Conservation (phyloP, 2,329 filamentous ascomycete genomes). For the Hypoxylon sp. region DNA sequence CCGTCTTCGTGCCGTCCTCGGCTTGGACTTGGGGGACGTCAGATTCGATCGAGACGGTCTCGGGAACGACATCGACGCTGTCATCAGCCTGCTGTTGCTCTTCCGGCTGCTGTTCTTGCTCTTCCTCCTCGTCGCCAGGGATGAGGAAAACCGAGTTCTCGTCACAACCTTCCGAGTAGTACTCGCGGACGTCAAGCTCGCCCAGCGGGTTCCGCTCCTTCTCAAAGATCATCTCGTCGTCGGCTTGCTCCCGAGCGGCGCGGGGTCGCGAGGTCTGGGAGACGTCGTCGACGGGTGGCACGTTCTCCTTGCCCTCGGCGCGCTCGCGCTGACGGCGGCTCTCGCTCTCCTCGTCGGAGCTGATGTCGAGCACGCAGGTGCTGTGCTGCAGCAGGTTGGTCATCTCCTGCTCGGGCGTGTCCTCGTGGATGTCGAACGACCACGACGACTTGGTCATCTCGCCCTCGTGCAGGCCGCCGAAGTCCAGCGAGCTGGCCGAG, state of each 20-base stretch:
- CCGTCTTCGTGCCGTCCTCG: conserved; percentile 39
- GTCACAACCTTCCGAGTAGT: conserved; percentile 71
- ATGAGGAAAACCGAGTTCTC: conserved; percentile 68
- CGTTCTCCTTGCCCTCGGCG: conserved; percentile 85
- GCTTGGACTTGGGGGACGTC: conserved; percentile 42
- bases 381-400: conserved; percentile 93
- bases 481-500: conserved; percentile 43
- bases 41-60: conserved; percentile 43
- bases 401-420: conserved; percentile 88
- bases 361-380: conserved; percentile 86
- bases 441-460: conserved; percentile 70
- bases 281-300: conserved; percentile 75
- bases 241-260: conserved; percentile 44
- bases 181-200: conserved; percentile 72
- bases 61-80: conserved; percentile 40
- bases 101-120: conserved; percentile 46
- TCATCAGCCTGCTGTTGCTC: conserved; percentile 26
- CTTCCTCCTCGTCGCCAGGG: conserved; percentile 65
- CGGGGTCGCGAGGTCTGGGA: conserved; percentile 60
- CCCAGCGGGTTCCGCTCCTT: conserved; percentile 70
- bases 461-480: conserved; percentile 51
- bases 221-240: conserved; percentile 67
- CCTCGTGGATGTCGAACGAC: conserved; percentile 95
- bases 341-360: conserved; percentile 80
- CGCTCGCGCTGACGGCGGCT: conserved; percentile 60